Evolutionary conservation across 2,329 filamentous ascomycete species (phyloP).

Genomic region (Pseudohalonectria lignicola): DNA sequence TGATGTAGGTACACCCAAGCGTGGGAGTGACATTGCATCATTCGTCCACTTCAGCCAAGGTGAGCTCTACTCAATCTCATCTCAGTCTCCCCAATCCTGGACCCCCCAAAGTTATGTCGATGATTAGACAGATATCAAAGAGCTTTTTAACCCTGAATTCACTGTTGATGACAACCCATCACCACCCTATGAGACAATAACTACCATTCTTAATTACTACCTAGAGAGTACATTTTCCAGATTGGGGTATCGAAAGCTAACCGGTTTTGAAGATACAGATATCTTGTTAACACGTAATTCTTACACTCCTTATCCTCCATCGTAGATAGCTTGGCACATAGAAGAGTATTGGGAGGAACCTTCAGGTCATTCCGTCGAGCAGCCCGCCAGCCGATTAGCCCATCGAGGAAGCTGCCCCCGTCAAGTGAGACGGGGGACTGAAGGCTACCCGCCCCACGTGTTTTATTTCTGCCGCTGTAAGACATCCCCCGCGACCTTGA

Average conservation of each 20-base stretch:
- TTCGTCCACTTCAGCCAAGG: constrained; percentile 19
- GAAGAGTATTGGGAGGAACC: too few species aligned
- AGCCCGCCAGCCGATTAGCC: too few species aligned
- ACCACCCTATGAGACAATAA: constrained; percentile 44
- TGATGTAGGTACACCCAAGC: too few species aligned
- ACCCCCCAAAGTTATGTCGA: constrained; percentile 23
- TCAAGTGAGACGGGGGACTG: too few species aligned
- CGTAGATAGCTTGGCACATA: too few species aligned
- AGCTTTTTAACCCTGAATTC: constrained; percentile 60
- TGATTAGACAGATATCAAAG: constrained; percentile 46
- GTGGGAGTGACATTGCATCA: too few species aligned
- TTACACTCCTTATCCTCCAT: too few species aligned
- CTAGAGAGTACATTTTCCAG: neutral
- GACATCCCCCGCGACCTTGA: constrained; percentile 53
- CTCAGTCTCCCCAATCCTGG: constrained; percentile 9
- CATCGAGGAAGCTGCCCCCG: too few species aligned
- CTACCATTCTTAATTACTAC: constrained; percentile 7
- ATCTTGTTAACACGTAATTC: too few species aligned
- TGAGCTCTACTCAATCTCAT: constrained; percentile 17
- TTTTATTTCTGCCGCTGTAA: too few species aligned
- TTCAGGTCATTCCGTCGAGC: too few species aligned
- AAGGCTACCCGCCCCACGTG: too few species aligned
- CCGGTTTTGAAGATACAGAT: neutral
- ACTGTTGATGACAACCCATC: constrained; percentile 46
- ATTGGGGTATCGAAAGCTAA: constrained; percentile 1